A percentile compares a stretch with the other conserved stretches of the same genome.
Evolutionary conservation across 1,284 basidiomycete species (phyloP).

Genomic region (Ganoderma sinense): DNA sequence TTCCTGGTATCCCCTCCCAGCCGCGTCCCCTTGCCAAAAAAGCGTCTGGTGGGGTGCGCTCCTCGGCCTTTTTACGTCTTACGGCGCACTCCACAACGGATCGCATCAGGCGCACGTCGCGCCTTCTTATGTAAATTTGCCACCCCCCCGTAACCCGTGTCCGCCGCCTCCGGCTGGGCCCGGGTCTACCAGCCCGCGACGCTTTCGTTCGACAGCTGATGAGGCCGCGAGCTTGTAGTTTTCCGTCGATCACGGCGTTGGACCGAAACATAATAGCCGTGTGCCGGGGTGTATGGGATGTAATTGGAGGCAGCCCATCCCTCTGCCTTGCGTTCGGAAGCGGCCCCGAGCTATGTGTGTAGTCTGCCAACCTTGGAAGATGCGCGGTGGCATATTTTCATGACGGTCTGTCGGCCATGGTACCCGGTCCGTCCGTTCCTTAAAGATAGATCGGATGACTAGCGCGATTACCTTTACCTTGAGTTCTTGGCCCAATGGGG

Average conservation of each 20-base stretch:
- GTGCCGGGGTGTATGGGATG: no score
- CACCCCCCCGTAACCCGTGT: constrained; percentile 1
- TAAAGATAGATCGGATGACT: background rate
- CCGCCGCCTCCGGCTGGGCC: background rate
- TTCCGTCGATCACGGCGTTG: background rate
- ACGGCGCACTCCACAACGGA: constrained; percentile 14
- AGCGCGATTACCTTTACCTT: background rate
- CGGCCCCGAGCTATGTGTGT: background rate
- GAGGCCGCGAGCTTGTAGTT: background rate
- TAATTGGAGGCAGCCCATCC: background rate
- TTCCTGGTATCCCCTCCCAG: background rate
- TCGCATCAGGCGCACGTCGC: constrained; percentile 17
- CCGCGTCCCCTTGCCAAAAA: background rate
- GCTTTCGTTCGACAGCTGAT: background rate
- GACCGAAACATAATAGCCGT: background rate
- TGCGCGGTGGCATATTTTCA: background rate
- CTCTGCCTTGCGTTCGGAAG: background rate
- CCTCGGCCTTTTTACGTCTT: constrained; percentile 17
- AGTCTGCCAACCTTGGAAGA: no score
- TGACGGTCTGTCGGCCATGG: background rate
- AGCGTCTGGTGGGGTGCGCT: background rate
- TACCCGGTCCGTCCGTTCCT: background rate
- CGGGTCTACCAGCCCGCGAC: constrained; percentile 4
- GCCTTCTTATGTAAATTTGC: background rate
- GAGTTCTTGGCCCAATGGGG: no score